Base-by-base conservation (phyloP, 2,329 filamentous ascomycete species). In the Aspergillus transmontanensis region DNA sequence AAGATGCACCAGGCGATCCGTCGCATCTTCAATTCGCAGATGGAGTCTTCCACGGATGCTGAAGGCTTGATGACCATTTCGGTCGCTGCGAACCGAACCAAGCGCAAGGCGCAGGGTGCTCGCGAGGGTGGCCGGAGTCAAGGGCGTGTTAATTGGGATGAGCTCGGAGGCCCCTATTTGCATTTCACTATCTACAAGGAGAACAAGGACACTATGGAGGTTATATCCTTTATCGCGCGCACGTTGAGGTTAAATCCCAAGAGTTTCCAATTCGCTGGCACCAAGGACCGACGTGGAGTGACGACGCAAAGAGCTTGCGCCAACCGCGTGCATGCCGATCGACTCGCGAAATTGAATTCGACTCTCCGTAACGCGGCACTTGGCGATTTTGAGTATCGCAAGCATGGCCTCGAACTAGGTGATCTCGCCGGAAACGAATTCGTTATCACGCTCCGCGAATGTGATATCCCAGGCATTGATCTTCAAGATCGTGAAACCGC, bases 121-220 rank as follows among this genome's bases (percentile, higher is more conserved):
- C 70, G 70, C 43, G 70, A 70, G 14, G 66, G 72, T 62, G 66
- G 73, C 62, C 62, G 71, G 60, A 57, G 71, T n/a, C 68, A 71
- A 57, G 78, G 81, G 51, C 85, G 84, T 68, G 71, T 86, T 41
- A 82, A 81, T 58, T 91, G 88, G 88, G 81, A 87, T 59, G 88
- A 90, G 67, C 80, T 89, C 48, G 89, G 84, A n/a, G 92, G 91
- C 21, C 90, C 93, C 56, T 95, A 92, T 76, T 81, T 97, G 16
- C 93, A 97, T 76, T 96, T 97, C 76, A 94, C 92, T 0, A 83
- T 97, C 58, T 96, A 94, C 86, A 97, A 97, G 80, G 94, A 97
- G 80, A 97, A 97, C 80, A 94, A 94, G 74, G 94, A 97, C 75
- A 97, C 94, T 1, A 96, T 97, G 91, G 94, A 97, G 71, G 90